Percentiles rank a stretch among this genome's conserved stretches.
Evolutionary conservation across 83 land plant species (phyloP).

Genomic region (Diphasiastrum complanatum): DNA sequence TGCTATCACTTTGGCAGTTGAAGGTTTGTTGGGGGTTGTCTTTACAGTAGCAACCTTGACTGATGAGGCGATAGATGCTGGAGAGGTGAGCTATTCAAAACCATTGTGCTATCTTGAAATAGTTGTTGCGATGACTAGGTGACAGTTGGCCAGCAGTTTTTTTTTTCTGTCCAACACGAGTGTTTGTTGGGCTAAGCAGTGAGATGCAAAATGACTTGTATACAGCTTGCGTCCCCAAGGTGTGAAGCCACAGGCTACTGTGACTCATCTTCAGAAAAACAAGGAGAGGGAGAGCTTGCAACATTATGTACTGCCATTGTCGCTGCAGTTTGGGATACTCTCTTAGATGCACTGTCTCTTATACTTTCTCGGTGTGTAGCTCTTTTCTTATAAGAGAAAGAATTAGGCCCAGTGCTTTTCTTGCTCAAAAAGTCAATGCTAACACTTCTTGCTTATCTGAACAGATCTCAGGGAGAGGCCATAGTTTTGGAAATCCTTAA

Average conservation of each 20-base stretch:
- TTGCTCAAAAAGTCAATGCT: background rate
- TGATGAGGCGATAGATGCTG: constrained; percentile 84
- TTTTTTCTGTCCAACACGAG: background rate
- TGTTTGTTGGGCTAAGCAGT: no score
- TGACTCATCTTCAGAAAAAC: constrained; percentile 3
- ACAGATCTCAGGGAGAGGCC: constrained; percentile 94
- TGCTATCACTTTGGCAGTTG: constrained; percentile 90
- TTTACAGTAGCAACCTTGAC: constrained; percentile 93
- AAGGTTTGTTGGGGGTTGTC: constrained; percentile 88
- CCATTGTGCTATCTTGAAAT: no score
- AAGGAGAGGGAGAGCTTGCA: constrained; percentile 43
- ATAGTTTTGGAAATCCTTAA: constrained; percentile 83
- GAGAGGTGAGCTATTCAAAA: constrained; percentile 58
- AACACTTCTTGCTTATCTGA: background rate
- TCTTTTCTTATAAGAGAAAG: background rate
- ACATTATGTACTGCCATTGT: constrained; percentile 73
- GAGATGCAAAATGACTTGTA: constrained; percentile 13
- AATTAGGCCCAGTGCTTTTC: background rate
- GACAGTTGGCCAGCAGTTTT: background rate
- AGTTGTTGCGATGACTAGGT: background rate
- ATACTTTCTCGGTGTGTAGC: constrained; percentile 61
- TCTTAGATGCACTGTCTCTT: constrained; percentile 79
- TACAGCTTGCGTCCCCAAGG: constrained; percentile 76
- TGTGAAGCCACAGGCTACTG: constrained; percentile 28
- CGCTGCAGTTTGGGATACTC: constrained; percentile 75